Percentiles rank a stretch among this genome's conserved stretches.
These are phyloP conservation scores for Yarrowia yakushimensis DNA, from an alignment of 805 yeast species.

Conservation along the genomic window DNA sequence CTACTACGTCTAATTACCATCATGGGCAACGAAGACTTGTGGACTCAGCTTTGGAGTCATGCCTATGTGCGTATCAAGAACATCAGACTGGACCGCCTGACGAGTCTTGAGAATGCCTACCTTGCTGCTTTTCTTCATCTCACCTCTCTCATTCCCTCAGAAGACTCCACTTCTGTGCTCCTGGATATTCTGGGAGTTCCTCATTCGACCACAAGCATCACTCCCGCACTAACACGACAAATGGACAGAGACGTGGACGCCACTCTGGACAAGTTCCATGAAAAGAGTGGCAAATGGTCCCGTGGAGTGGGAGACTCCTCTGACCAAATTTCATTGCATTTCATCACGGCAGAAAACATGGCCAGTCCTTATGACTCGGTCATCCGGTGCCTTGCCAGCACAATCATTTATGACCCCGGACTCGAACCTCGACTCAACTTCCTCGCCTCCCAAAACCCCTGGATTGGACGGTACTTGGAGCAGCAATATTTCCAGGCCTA, in stretches of 20 bases:
- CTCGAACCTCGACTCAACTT: not conserved
- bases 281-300: not conserved
- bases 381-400: constrained; percentile 1
- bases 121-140: not conserved
- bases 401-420: not conserved
- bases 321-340: not conserved
- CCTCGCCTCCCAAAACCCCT: constrained; percentile 8
- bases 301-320: not conserved
- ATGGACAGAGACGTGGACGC: not conserved
- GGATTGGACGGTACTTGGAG: constrained; percentile 8
- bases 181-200: not conserved
- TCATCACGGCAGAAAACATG: not conserved
- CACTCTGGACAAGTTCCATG: not conserved
- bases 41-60: not conserved
- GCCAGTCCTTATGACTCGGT: not conserved
- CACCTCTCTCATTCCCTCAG: not conserved
- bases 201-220: not conserved
- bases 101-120: not conserved
- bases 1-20: not conserved
- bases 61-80: not conserved
- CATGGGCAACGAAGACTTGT: not conserved
- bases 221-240: not conserved
- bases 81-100: not conserved
- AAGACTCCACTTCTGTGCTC: not conserved
- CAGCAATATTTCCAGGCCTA: constrained; percentile 6